These are phyloP conservation scores for Tricholoma saponaceum DNA, from an alignment of 768 basidiomycete species.

Conservation along the genomic window DNA sequence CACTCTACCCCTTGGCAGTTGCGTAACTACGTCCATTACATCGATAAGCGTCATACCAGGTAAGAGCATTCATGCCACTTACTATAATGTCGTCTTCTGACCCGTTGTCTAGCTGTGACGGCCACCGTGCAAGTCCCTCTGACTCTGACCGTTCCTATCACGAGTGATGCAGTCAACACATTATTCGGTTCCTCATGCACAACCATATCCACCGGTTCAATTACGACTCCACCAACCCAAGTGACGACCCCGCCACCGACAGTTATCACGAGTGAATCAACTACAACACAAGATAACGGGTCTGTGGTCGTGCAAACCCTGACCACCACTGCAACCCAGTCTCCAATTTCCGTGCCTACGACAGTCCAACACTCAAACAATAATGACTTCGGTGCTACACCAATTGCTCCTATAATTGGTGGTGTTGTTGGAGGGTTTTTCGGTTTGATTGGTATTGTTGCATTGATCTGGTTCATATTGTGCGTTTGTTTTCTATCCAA, in stretches of 20 bases:
- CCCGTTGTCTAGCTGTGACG: slow-evolving; percentile 10
- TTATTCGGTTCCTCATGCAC: slow-evolving; percentile 37
- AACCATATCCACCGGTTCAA: slow-evolving; percentile 11
- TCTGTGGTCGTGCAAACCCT: slow-evolving; percentile 29
- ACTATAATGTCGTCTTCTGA: slow-evolving; percentile 3
- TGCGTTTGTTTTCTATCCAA: slow-evolving; percentile 22
- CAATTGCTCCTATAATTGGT: slow-evolving; percentile 47
- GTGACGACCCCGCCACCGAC: slow-evolving; percentile 27
- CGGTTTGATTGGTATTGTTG: slow-evolving; percentile 41
- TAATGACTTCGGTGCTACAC: slow-evolving; percentile 16
- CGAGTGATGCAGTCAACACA: slow-evolving; percentile 30
- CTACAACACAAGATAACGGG: slow-evolving; percentile 39
- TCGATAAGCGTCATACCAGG: slow-evolving; percentile 20
- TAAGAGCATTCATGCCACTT: slow-evolving; percentile 15
- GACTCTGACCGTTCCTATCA: slow-evolving; percentile 30
- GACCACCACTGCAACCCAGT: slow-evolving; percentile 33
- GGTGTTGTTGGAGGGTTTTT: slow-evolving; percentile 54
- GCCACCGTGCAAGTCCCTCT: slow-evolving; percentile 37
- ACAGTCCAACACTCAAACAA: slow-evolving; percentile 9
- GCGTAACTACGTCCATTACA: neutral
- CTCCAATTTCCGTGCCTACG: slow-evolving; percentile 25
- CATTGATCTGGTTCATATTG: slow-evolving; percentile 48
- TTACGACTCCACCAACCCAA: slow-evolving; percentile 6
- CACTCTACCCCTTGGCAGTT: neutral
- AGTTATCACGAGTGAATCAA: slow-evolving; percentile 23